phyloP scores from a whole-genome alignment of 345 rosid genomes.

The Lepidium didymum region DNA sequence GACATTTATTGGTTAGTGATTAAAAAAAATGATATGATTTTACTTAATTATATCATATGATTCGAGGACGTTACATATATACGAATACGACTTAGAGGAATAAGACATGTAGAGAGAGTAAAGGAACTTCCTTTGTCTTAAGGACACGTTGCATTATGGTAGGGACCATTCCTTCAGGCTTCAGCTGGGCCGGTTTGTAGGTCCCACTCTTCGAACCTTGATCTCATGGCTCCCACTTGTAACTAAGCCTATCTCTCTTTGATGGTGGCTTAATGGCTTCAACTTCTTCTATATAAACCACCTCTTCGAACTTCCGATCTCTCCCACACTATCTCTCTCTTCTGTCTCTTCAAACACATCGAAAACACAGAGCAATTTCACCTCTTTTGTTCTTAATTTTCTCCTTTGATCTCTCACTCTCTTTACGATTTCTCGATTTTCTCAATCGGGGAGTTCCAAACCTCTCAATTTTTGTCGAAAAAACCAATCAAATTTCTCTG shows the following conservation, averaged over 20 bases:
- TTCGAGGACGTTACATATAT: background rate
- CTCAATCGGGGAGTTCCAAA: background rate
- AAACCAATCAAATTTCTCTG: background rate
- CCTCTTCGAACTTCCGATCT: constrained; percentile 4
- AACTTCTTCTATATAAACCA: constrained; percentile 23
- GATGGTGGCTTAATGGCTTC: too few relatives aligned
- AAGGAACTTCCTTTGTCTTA: background rate
- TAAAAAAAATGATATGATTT: background rate
- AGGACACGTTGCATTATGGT: constrained; percentile 13
- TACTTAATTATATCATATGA: background rate
- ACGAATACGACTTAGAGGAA: constrained; percentile 1
- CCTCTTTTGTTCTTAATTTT: background rate
- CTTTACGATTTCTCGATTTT: background rate
- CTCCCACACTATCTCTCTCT: constrained; percentile 23
- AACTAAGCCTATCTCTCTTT: background rate
- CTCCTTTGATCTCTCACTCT: background rate
- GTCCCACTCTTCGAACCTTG: constrained; percentile 14
- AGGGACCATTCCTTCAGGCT: constrained; percentile 6
- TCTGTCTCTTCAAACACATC: constrained; percentile 19
- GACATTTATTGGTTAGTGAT: background rate
- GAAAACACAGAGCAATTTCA: background rate
- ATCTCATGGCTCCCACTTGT: constrained; percentile 30
- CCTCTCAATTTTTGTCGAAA: background rate
- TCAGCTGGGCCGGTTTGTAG: constrained; percentile 21
- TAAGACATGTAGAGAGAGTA: background rate